Evolutionary conservation across 2,329 filamentous ascomycete species (phyloP).

Genomic region (Apiospora pterosperma): DNA sequence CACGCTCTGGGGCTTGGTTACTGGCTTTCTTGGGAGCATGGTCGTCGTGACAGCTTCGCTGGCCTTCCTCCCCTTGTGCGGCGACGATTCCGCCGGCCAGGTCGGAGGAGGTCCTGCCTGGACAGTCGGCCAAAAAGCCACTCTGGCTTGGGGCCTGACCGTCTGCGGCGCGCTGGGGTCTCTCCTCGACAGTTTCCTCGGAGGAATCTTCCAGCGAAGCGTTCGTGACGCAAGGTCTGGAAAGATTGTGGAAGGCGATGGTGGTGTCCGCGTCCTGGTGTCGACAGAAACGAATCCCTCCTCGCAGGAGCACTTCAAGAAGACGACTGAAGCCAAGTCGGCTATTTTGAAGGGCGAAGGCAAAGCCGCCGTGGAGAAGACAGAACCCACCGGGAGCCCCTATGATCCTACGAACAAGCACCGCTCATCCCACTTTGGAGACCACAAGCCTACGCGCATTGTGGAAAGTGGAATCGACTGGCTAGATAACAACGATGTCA

Average conservation of each 20-base stretch:
- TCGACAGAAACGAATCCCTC: constrained; percentile 26
- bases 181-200: constrained; percentile 82
- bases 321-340: constrained; percentile 37
- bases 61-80: constrained; percentile 68
- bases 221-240: constrained; percentile 81
- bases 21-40: constrained; percentile 71
- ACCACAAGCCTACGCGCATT: constrained; percentile 57
- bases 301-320: constrained; percentile 25
- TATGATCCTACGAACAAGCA: constrained; percentile 50
- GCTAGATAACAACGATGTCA: constrained; percentile 94
- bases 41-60: constrained; percentile 65
- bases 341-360: constrained; percentile 41
- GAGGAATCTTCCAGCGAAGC: constrained; percentile 79
- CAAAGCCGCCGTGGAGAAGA: constrained; percentile 34
- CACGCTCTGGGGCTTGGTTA: constrained; percentile 67
- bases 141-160: constrained; percentile 57
- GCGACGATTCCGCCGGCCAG: constrained; percentile 30
- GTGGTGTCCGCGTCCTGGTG: constrained; percentile 59
- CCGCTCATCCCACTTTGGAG: constrained; percentile 49
- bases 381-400: constrained; percentile 31
- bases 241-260: constrained; percentile 84
- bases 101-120: constrained; percentile 46
- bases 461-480: constrained; percentile 68
- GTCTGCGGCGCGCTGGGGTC: constrained; percentile 76
- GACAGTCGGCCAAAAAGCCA: constrained; percentile 41